phyloP scores from a whole-genome alignment of 164 flowering plant genomes.

The Houttuynia cordata region DNA sequence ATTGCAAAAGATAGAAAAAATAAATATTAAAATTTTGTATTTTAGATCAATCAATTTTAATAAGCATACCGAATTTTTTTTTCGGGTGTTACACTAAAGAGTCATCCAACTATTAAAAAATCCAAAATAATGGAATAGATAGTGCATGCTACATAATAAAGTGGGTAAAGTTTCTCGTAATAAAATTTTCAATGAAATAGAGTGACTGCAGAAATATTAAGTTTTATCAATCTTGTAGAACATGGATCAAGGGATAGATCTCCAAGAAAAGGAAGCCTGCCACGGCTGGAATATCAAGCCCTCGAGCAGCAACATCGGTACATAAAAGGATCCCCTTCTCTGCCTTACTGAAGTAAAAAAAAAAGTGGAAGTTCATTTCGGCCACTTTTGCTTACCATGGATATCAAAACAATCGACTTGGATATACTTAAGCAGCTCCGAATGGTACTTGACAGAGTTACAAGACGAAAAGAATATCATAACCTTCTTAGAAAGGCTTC shows the following conservation, averaged over 20 bases:
- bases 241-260: neutral
- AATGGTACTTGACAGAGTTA: conserved; percentile 78
- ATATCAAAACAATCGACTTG: conserved; percentile 66
- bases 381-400: conserved; percentile 90
- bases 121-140: too few relatives aligned
- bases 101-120: neutral
- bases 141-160: too few relatives aligned
- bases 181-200: too few relatives aligned
- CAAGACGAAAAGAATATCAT: conserved; percentile 98
- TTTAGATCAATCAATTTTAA: too few relatives aligned
- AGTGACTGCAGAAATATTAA: too few relatives aligned
- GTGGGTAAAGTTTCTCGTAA: too few relatives aligned
- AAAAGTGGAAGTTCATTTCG: conserved; percentile 67
- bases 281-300: conserved; percentile 90
- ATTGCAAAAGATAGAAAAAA: too few relatives aligned
- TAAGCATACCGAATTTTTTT: too few relatives aligned
- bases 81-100: too few relatives aligned
- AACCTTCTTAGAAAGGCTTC: conserved; percentile 73
- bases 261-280: conserved; percentile 17
- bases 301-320: conserved; percentile 97
- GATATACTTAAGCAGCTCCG: conserved; percentile 77
- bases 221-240: neutral
- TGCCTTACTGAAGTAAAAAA: conserved; percentile 76
- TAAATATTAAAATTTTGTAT: too few relatives aligned
- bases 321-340: conserved; percentile 85